Conservation (phyloP, 352 stramenopile genomes). For the Phytophthora pinifolia region DNA sequence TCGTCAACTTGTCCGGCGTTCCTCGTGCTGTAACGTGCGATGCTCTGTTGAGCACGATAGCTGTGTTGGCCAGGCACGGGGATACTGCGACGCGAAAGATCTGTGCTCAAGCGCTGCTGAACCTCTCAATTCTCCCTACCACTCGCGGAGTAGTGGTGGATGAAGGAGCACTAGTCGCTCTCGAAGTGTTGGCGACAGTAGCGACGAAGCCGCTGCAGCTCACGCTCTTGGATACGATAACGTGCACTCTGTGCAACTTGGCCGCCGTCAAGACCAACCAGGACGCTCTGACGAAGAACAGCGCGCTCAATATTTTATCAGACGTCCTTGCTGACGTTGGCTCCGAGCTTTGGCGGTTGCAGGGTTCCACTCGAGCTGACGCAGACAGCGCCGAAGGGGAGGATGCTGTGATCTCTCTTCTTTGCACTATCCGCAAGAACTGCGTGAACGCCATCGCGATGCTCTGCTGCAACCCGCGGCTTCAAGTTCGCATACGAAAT, state of each 20-base stretch:
- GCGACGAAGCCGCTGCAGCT: slow-evolving; percentile 32
- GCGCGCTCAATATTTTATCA: slow-evolving; percentile 44
- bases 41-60: slow-evolving; percentile 55
- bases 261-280: slow-evolving; percentile 64
- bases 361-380: slow-evolving; percentile 6
- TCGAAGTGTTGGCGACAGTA: slow-evolving; percentile 46
- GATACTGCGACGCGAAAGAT: slow-evolving; percentile 25
- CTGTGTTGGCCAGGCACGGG: slow-evolving; percentile 40
- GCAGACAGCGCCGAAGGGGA: slow-evolving; percentile 25
- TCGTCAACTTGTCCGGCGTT: slow-evolving; percentile 71
- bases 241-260: slow-evolving; percentile 62
- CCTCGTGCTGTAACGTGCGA: slow-evolving; percentile 77
- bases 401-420: slow-evolving; percentile 16
- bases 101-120: slow-evolving; percentile 67
- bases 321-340: slow-evolving; percentile 41
- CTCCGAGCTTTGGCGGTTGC: slow-evolving; percentile 27
- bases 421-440: slow-evolving; percentile 54
- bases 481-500: slow-evolving; percentile 57
- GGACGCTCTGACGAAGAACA: slow-evolving; percentile 60
- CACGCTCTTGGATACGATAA: slow-evolving; percentile 44
- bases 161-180: slow-evolving; percentile 59
- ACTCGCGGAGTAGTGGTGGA: slow-evolving; percentile 74
- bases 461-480: slow-evolving; percentile 75
- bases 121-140: slow-evolving; percentile 78
- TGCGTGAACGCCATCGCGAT: slow-evolving; percentile 63